phyloP scores from a whole-genome alignment of 2,329 filamentous ascomycete species.

The Calonectria pseudoreteaudii region DNA sequence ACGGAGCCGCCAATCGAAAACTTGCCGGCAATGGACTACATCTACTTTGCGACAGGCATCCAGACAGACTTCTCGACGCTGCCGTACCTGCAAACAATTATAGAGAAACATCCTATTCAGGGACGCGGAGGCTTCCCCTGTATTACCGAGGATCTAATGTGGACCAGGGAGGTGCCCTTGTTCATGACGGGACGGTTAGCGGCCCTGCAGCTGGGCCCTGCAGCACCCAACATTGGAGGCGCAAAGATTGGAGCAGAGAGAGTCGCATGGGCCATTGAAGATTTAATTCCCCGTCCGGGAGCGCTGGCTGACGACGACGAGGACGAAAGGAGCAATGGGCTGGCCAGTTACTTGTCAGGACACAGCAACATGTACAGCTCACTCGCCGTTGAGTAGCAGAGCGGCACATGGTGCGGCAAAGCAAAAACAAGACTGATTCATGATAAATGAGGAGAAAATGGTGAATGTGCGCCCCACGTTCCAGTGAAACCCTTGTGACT shows the following conservation, averaged over 20 bases:
- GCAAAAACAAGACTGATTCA: background rate
- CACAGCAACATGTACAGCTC: constrained; percentile 52
- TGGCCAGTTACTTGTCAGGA: constrained; percentile 48
- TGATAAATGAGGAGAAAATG: background rate
- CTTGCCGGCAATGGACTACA: constrained; percentile 72
- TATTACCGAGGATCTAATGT: constrained; percentile 81
- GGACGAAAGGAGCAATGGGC: constrained; percentile 14
- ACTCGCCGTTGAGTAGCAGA: constrained; percentile 37
- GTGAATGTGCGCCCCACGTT: background rate
- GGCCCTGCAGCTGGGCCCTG: constrained; percentile 76
- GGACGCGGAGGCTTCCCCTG: constrained; percentile 76
- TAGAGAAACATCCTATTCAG: constrained; percentile 69
- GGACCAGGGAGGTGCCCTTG: constrained; percentile 77
- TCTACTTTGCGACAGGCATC: constrained; percentile 82
- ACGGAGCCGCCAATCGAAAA: constrained; percentile 64
- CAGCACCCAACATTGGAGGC: constrained; percentile 79
- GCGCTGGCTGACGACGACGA: constrained; percentile 26
- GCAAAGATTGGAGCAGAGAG: constrained; percentile 79
- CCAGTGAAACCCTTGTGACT: background rate
- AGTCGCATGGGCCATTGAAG: constrained; percentile 77
- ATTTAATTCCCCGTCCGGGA: constrained; percentile 52
- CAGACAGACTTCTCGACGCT: constrained; percentile 71
- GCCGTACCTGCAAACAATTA: constrained; percentile 71
- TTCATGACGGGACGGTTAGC: constrained; percentile 79
- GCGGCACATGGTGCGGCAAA: background rate